These are phyloP conservation scores for Ceriops decandra DNA, from an alignment of 345 rosid species.

Conservation along the genomic window DNA sequence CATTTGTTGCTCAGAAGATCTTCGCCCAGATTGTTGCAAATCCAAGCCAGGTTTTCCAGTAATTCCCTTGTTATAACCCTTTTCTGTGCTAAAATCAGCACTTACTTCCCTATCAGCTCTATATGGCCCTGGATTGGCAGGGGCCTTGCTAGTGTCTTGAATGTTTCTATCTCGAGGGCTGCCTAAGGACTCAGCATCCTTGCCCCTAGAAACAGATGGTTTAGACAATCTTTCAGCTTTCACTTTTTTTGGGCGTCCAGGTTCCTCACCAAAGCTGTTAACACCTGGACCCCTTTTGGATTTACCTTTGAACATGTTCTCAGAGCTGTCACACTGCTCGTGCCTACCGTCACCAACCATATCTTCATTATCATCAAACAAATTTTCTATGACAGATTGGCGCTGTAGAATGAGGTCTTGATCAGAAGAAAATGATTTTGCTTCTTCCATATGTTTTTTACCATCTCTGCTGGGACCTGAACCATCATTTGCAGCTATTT, in stretches of 20 bases:
- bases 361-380: constrained; percentile 72
- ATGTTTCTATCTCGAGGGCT: constrained; percentile 29
- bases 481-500: constrained; percentile 30
- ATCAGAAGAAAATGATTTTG: constrained; percentile 31
- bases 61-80: constrained; percentile 38
- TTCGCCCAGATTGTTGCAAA: constrained; percentile 37
- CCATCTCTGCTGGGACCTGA: constrained; percentile 16
- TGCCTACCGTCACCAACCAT: constrained; percentile 36
- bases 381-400: constrained; percentile 64
- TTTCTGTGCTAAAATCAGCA: constrained; percentile 36
- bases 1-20: constrained; percentile 37
- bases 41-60: constrained; percentile 46
- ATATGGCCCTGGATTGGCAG: constrained; percentile 33
- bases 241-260: constrained; percentile 44
- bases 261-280: constrained; percentile 41
- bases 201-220: constrained; percentile 38
- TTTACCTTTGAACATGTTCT: constrained; percentile 43
- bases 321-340: constrained; percentile 50
- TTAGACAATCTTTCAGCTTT: constrained; percentile 50
- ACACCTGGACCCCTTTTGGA: constrained; percentile 44
- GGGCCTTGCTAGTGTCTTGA: constrained; percentile 37
- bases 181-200: constrained; percentile 36
- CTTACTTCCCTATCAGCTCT: constrained; percentile 39
- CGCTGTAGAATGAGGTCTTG: constrained; percentile 46
- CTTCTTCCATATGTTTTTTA: constrained; percentile 31